phyloP scores from a whole-genome alignment of 75 land plant genomes.

The Sequoia sempervirens region DNA sequence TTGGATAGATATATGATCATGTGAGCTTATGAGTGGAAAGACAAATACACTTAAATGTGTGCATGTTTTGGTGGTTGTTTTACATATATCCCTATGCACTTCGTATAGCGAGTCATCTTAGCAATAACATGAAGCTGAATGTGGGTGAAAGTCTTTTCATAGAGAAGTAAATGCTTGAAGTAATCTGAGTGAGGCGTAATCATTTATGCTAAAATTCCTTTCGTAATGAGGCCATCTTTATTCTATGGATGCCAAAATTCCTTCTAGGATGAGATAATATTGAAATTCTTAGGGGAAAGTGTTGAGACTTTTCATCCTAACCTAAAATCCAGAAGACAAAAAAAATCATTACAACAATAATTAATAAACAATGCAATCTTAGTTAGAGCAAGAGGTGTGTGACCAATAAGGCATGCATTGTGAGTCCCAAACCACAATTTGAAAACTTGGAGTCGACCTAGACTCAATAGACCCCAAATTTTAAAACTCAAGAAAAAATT shows the following conservation, averaged over 20 bases:
- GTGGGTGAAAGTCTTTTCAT: neutral
- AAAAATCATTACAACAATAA: too few relatives aligned
- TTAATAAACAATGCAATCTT: neutral
- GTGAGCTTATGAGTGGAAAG: too few relatives aligned
- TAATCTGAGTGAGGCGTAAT: neutral
- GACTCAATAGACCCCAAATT: too few relatives aligned
- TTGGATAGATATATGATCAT: neutral
- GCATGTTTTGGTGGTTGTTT: neutral
- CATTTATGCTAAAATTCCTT: neutral
- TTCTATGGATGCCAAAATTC: neutral
- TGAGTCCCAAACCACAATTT: neutral
- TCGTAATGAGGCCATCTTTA: neutral
- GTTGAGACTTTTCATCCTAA: too few relatives aligned
- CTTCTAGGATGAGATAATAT: too few relatives aligned
- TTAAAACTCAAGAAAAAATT: too few relatives aligned
- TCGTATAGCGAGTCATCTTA: neutral
- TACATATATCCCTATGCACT: neutral
- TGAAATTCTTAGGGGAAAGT: neutral
- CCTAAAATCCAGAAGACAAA: too few relatives aligned
- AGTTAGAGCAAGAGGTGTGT: neutral
- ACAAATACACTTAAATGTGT: too few relatives aligned
- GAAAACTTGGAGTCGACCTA: too few relatives aligned
- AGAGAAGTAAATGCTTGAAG: neutral
- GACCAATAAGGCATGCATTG: neutral
- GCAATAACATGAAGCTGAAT: neutral